Evolutionary conservation across 2,329 filamentous ascomycete genomes (phyloP).

Genomic region (Calonectria ilicicola): DNA sequence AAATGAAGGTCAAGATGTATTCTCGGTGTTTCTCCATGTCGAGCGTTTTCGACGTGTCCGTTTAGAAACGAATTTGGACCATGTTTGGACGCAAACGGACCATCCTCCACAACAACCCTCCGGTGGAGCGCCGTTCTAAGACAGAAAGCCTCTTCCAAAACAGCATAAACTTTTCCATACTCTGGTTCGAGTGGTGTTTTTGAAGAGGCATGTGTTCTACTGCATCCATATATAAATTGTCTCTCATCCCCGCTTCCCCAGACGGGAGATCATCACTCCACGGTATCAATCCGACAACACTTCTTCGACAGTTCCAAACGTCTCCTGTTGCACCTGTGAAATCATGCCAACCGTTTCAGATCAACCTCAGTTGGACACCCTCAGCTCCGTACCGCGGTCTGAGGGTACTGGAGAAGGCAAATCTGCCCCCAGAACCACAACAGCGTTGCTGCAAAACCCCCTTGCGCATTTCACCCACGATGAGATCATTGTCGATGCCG

Average conservation of each 20-base stretch:
- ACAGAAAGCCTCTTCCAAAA: conserved; percentile 1
- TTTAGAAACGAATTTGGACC: not conserved
- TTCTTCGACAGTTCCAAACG: not conserved
- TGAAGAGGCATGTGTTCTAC: not conserved
- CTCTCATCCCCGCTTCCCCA: conserved; percentile 4
- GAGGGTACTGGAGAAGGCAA: not conserved
- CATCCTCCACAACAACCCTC: not conserved
- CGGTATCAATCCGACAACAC: not conserved
- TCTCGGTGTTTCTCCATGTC: not conserved
- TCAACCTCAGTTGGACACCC: not conserved
- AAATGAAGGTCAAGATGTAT: not conserved
- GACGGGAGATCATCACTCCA: conserved; percentile 3
- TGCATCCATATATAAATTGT: not conserved
- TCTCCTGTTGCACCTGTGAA: not conserved
- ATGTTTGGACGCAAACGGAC: not conserved
- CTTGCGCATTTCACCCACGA: conserved; percentile 31
- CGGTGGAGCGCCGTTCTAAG: not conserved
- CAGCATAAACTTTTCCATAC: not conserved
- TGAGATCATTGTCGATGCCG: conserved; percentile 32
- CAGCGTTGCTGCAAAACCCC: conserved; percentile 36
- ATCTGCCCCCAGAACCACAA: not conserved
- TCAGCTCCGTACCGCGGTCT: not conserved
- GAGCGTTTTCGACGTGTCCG: not conserved
- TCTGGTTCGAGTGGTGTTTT: not conserved
- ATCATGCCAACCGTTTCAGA: conserved; percentile 6